Base-by-base conservation (phyloP, 805 yeast species). In the Lipomyces yamanashiensis region DNA sequence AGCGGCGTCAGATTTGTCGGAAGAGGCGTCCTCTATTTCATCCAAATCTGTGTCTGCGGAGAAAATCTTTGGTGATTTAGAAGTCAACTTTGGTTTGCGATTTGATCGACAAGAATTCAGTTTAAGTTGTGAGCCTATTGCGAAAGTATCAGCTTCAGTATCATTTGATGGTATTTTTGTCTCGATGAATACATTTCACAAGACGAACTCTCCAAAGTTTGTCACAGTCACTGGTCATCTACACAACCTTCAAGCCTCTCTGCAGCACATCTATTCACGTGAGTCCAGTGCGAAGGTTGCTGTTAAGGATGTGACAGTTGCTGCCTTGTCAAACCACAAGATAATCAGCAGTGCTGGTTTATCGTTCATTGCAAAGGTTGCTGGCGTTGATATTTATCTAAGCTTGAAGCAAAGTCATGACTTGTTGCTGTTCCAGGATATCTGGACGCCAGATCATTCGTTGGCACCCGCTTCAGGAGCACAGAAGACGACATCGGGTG, bases 91-190 rank as follows among this genome's bases (percentile, higher is more conserved):
- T 59, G 85, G 88, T 0, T 67, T 92, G 7, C 79, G 82, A 47
- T 82, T 92, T 58, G 92, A 85, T 21, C 83, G 86, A 40, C 99
- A 95, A 73, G 84, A 83, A 50, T 73, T 95, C 23, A 83, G 88
- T 1, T 78, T 95, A 58, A 89, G 96, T 69, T 95, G 99, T 80
- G 93, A 90, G 65, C 99, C 99, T 0, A 87, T 87, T 17, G 98
- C 98, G 0, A 91, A 90, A 72, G 95, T 95, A 1, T 92, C 91
- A 44, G 96, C 98, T 0, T 84, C 88, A 41, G 87, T 91, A 15
- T 88, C 91, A 7, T 82, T 87, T 23, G 88, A 86, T 21, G 87
- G 88, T 0, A 82, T 90, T n/a, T 83, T 81, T 23, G 68, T 90
- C 41, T 84, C 84, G 55, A 67, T 88, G 8, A 82, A 83, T 48